Evolutionary conservation across 495 filamentous ascomycete genomes (phyloP).

Genomic region (Penicillium diatomitis): DNA sequence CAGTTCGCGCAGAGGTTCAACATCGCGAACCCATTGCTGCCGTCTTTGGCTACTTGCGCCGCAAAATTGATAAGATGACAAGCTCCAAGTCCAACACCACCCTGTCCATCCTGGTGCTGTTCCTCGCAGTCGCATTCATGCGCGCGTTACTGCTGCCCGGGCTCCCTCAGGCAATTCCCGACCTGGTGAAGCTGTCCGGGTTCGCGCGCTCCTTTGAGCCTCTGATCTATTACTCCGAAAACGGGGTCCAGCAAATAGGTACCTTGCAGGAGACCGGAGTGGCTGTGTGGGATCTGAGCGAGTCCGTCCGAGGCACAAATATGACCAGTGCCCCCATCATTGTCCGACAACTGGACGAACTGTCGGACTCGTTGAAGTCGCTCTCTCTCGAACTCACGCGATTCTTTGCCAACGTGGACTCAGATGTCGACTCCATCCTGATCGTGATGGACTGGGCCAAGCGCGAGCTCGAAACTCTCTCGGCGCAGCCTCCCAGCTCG

Average conservation of each 20-base stretch:
- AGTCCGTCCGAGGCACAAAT: slow-evolving; percentile 78
- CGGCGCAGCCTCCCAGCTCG: slow-evolving; percentile 41
- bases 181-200: slow-evolving; percentile 81
- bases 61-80: slow-evolving; percentile 39
- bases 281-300: slow-evolving; percentile 85
- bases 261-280: slow-evolving; percentile 82
- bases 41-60: slow-evolving; percentile 53
- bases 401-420: slow-evolving; percentile 87
- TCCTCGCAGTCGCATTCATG: slow-evolving; percentile 51
- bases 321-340: slow-evolving; percentile 83
- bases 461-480: slow-evolving; percentile 59
- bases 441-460: slow-evolving; percentile 93
- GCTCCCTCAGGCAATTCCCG: slow-evolving; percentile 59
- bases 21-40: slow-evolving; percentile 79
- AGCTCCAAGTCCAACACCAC: slow-evolving; percentile 58
- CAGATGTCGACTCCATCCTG: slow-evolving; percentile 82
- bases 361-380: slow-evolving; percentile 73
- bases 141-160: slow-evolving; percentile 61
- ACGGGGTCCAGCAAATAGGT: slow-evolving; percentile 72
- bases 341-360: slow-evolving; percentile 69
- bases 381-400: slow-evolving; percentile 72
- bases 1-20: slow-evolving; percentile 75
- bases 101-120: slow-evolving; percentile 45
- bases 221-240: slow-evolving; percentile 83
- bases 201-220: slow-evolving; percentile 86